Evolutionary conservation across 129 eudicot species (phyloP).

Genomic region (Pseudognaphalium luteoalbum): DNA sequence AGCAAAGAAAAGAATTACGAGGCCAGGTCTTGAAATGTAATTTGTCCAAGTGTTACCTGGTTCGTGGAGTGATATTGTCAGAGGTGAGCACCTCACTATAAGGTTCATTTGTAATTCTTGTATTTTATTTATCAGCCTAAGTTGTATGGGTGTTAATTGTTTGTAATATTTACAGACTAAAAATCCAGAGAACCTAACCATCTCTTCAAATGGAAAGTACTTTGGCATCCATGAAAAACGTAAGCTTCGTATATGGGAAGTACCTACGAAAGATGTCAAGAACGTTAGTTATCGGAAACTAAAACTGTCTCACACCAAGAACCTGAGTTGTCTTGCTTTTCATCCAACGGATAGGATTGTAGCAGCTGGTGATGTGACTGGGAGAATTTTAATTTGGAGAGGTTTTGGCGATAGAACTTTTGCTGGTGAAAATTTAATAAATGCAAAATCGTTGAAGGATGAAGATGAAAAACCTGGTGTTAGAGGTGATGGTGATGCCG

Average conservation of each 20-base stretch:
- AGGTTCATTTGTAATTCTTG: slow-evolving; percentile 11
- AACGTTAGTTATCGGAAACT: slow-evolving; percentile 44
- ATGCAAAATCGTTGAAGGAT: slow-evolving; percentile 35
- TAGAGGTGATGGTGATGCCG: slow-evolving; percentile 78
- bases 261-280: slow-evolving; percentile 62
- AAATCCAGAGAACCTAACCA: slow-evolving; percentile 50
- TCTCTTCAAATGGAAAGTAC: slow-evolving; percentile 63
- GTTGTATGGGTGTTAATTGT: not conserved
- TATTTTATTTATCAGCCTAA: not conserved
- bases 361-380: slow-evolving; percentile 92
- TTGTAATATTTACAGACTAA: slow-evolving; percentile 42
- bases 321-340: slow-evolving; percentile 64
- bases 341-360: slow-evolving; percentile 82
- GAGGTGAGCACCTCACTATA: slow-evolving; percentile 49
- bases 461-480: slow-evolving; percentile 83
- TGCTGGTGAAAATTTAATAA: slow-evolving; percentile 28
- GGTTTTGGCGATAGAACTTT: slow-evolving; percentile 63
- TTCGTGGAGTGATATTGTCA: slow-evolving; percentile 54
- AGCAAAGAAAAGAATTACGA: slow-evolving; percentile 25
- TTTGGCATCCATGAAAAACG: slow-evolving; percentile 63
- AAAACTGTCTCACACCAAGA: slow-evolving; percentile 72
- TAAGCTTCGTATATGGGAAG: slow-evolving; percentile 79
- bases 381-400: slow-evolving; percentile 93
- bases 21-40: slow-evolving; percentile 71
- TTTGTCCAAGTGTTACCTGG: slow-evolving; percentile 59